These are phyloP conservation scores for Metschnikowia gruessii DNA, from an alignment of 805 yeast genomes.

Conservation along the genomic window DNA sequence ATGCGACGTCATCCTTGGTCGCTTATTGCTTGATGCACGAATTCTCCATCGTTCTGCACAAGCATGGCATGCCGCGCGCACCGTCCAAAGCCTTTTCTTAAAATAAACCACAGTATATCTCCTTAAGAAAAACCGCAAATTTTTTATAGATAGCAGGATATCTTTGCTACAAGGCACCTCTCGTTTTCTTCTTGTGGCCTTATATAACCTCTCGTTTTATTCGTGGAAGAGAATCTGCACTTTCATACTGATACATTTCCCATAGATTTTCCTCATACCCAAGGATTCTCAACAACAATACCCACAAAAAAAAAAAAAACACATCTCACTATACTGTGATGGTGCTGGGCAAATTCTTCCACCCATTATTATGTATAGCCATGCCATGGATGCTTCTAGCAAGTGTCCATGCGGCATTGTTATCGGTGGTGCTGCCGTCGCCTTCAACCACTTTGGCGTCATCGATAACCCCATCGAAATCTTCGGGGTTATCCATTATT, in stretches of 20 bases:
- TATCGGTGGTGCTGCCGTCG: constrained; percentile 1
- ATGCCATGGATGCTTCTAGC: neutral
- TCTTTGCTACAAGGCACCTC: neutral
- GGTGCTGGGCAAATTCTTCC: neutral
- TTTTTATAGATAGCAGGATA: neutral
- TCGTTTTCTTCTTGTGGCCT: neutral
- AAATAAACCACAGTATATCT: neutral
- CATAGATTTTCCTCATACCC: too few relatives aligned
- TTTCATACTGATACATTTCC: too few relatives aligned
- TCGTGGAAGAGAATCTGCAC: too few relatives aligned
- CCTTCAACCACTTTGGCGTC: neutral
- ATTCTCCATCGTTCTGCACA: neutral
- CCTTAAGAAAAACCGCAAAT: neutral
- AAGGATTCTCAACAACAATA: too few relatives aligned
- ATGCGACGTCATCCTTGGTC: neutral
- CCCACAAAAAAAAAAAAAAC: too few relatives aligned
- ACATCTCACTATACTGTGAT: neutral
- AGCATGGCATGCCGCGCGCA: neutral
- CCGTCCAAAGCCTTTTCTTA: neutral
- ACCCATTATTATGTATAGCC: neutral
- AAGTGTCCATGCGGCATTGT: neutral
- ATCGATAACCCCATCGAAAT: neutral
- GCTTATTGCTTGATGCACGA: neutral
- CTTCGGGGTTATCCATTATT: constrained; percentile 1
- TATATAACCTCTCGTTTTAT: too few relatives aligned